phyloP scores from a whole-genome alignment of 805 yeast genomes.

The Cyberlindnera galapagoensis region DNA sequence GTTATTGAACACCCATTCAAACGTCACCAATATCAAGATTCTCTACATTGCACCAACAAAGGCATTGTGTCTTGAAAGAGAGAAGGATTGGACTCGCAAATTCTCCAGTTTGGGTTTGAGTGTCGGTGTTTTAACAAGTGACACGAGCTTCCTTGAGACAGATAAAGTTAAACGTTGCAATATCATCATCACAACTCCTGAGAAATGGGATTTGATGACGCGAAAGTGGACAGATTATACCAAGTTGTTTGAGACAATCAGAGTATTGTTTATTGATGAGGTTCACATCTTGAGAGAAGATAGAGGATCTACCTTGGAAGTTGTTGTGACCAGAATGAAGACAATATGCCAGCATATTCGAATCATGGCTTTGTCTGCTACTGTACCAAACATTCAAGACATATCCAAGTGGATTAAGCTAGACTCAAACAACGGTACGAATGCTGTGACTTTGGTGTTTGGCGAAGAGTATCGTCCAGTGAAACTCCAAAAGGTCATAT shows the following conservation, averaged over 20 bases:
- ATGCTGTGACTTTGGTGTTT: constrained; percentile 34
- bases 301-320: constrained; percentile 46
- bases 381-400: constrained; percentile 46
- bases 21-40: constrained; percentile 25
- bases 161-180: constrained; percentile 38
- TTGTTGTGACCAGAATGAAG: constrained; percentile 42
- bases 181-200: constrained; percentile 53
- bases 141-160: constrained; percentile 38
- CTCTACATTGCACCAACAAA: constrained; percentile 57
- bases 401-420: constrained; percentile 38
- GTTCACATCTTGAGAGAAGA: constrained; percentile 38
- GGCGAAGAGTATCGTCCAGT: constrained; percentile 46
- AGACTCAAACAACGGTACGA: constrained; percentile 9
- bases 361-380: constrained; percentile 44
- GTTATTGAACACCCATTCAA: constrained; percentile 25
- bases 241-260: constrained; percentile 33
- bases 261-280: constrained; percentile 43
- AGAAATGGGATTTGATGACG: constrained; percentile 55
- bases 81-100: constrained; percentile 37
- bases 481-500: constrained; percentile 33
- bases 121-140: constrained; percentile 51
- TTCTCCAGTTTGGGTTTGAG: constrained; percentile 33
- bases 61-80: constrained; percentile 47
- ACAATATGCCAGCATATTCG: constrained; percentile 30
- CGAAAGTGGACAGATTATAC: constrained; percentile 42